phyloP scores from a whole-genome alignment of 768 basidiomycete species.

The Macrolepiota fuliginosa region DNA sequence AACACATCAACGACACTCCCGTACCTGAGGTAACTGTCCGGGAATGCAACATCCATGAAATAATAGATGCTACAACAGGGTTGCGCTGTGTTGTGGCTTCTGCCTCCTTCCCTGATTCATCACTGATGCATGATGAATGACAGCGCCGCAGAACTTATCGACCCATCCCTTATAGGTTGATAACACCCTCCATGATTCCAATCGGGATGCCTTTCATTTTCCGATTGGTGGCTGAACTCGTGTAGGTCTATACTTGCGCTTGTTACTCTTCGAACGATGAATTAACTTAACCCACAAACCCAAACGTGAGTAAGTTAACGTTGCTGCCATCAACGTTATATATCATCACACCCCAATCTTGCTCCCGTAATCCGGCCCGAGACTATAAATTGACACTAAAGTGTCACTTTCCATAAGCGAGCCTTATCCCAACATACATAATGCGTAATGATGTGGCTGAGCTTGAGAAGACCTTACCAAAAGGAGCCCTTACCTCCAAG shows the following conservation, averaged over 20 bases:
- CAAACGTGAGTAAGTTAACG: not conserved
- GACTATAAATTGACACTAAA: conserved; percentile 2
- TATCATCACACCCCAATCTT: conserved; percentile 1
- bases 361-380: conserved; percentile 5
- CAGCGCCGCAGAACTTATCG: not conserved
- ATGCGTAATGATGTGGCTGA: conserved; percentile 10
- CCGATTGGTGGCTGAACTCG: not conserved
- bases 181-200: conserved; percentile 3
- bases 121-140: conserved; percentile 9
- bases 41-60: conserved; percentile 2
- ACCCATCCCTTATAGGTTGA: not conserved
- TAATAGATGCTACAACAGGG: conserved; percentile 1
- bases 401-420: conserved; percentile 1
- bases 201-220: conserved; percentile 1
- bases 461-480: conserved; percentile 11
- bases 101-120: conserved; percentile 5
- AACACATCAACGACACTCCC: conserved; percentile 1
- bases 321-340: not conserved
- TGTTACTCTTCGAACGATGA: not conserved
- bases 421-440: conserved; percentile 8
- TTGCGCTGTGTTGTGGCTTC: not conserved
- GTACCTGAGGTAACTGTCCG: conserved; percentile 9
- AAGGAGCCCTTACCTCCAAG: conserved; percentile 4
- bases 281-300: not conserved
- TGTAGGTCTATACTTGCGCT: not conserved